Percentiles rank a stretch among this genome's conserved stretches.
Evolutionary conservation across 768 basidiomycete species (phyloP).

Genomic region (Tricholoma matsutake): DNA sequence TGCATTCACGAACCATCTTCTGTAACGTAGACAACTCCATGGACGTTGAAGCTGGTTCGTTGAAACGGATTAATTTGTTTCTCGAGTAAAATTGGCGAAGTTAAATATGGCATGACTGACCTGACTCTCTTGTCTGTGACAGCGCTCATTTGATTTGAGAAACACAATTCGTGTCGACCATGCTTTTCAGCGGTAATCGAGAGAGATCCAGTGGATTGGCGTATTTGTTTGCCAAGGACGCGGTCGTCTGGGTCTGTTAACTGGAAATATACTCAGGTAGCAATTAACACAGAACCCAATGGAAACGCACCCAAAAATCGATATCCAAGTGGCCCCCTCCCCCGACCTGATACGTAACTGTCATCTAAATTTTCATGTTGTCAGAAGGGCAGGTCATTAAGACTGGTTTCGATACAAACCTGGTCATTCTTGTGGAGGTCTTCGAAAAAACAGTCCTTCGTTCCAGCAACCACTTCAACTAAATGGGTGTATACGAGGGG

Average conservation of each 20-base stretch:
- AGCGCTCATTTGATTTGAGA: conserved; percentile 98
- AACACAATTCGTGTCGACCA: conserved; percentile 93
- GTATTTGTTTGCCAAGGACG: conserved; percentile 74
- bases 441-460: conserved; percentile 95
- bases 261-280: conserved; percentile 37
- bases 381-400: background rate
- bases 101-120: conserved; percentile 38
- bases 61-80: conserved; percentile 3
- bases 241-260: conserved; percentile 72
- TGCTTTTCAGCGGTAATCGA: conserved; percentile 86
- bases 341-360: conserved; percentile 97
- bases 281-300: background rate
- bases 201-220: conserved; percentile 85
- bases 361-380: conserved; percentile 64
- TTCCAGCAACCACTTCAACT: conserved; percentile 71
- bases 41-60: conserved; percentile 86
- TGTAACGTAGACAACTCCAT: conserved; percentile 91
- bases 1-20: conserved; percentile 68
- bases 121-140: conserved; percentile 94
- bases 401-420: conserved; percentile 35
- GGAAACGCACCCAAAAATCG: conserved; percentile 81
- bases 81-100: background rate
- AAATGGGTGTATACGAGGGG: conserved; percentile 57
- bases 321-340: conserved; percentile 97
- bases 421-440: conserved; percentile 91